Base-by-base conservation (phyloP, 2,329 filamentous ascomycete genomes). In the Paracoccidioides lutzii region DNA sequence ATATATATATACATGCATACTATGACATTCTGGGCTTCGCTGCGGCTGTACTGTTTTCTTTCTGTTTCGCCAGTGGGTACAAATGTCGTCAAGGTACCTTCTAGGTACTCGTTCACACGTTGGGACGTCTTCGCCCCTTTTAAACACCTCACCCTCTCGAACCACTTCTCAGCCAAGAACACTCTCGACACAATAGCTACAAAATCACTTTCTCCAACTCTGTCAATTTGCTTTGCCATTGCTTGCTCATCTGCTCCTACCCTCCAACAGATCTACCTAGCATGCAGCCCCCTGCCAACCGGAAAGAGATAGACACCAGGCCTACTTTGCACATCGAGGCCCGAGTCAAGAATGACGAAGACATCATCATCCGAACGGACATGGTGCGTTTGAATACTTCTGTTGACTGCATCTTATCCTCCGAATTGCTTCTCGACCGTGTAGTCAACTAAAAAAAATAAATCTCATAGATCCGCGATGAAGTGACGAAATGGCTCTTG, bases 311-410 rank as follows among this genome's bases (percentile, higher is more conserved):
- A 1, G 14, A 43, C 5, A 54, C 58, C n/a, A 65, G 59, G 40
- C 66, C 71, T 12, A 63, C 68, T 12, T 58, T 74, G 7, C 69
- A 74, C 55, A 59, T 74, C 43, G 72, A 74, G 57, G 70, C 68
- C 37, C 65, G 69, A 9, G 61, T 73, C 40, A 69, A 66, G 42
- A 63, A 55, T 58, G 63, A 58, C 37, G 51, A 52, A 14, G 57
- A 63, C 30, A 59, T 64, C 22, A 63, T 69, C 28, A 55, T 66
- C 52, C 62, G 67, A 45, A 69, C 65, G 43, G 66, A 69, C 52
- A 52, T 69, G 54, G 68, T 71, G 62, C 37, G 58, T 50, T 28
- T 15, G 30, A 12, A 22, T 22, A 22, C 35, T 48, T 33, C 12
- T 15, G 28, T 41, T 3, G 41, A 14, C 42, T 35, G n/a, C 22